Conservation (phyloP, 2,329 filamentous ascomycete species). For the Fusarium sambucinum region DNA sequence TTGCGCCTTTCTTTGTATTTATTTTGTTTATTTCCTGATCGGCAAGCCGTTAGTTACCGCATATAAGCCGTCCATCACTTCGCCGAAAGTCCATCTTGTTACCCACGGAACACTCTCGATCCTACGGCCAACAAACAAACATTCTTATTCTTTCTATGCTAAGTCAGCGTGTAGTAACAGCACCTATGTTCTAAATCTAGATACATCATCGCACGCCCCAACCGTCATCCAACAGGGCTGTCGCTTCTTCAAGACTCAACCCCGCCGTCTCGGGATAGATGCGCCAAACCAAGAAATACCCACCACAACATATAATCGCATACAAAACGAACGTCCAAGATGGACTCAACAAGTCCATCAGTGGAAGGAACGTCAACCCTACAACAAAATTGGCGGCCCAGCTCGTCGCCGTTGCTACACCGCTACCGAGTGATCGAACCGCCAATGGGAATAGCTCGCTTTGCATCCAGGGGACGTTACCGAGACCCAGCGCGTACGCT, state of each 20-base stretch:
- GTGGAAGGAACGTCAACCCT: slow-evolving; percentile 86
- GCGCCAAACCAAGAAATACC: slow-evolving; percentile 75
- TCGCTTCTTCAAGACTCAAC: slow-evolving; percentile 83
- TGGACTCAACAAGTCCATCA: slow-evolving; percentile 82
- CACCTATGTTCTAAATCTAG: slow-evolving; percentile 4
- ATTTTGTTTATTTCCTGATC: not conserved
- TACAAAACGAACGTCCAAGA: slow-evolving; percentile 86
- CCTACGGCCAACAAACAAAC: slow-evolving; percentile 11
- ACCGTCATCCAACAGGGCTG: slow-evolving; percentile 75
- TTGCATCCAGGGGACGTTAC: slow-evolving; percentile 97
- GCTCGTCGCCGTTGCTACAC: slow-evolving; percentile 81
- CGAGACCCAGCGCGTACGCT: slow-evolving; percentile 86
- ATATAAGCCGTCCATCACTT: slow-evolving; percentile 23
- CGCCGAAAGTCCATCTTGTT: not conserved
- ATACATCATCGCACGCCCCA: slow-evolving; percentile 73
- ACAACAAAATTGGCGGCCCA: slow-evolving; percentile 91
- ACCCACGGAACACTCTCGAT: slow-evolving; percentile 27
- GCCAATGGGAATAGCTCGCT: slow-evolving; percentile 87
- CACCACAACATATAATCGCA: slow-evolving; percentile 74
- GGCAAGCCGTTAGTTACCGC: slow-evolving; percentile 35
- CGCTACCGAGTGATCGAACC: slow-evolving; percentile 79
- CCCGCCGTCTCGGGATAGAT: slow-evolving; percentile 92
- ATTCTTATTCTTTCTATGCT: slow-evolving; percentile 12
- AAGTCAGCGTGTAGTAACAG: not conserved
- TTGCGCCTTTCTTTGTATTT: not conserved